Evolutionary conservation across 441 rosid species (phyloP), one percentile per base, ranked within the genome.

Genomic region (Gossypium lobatum): DNA sequence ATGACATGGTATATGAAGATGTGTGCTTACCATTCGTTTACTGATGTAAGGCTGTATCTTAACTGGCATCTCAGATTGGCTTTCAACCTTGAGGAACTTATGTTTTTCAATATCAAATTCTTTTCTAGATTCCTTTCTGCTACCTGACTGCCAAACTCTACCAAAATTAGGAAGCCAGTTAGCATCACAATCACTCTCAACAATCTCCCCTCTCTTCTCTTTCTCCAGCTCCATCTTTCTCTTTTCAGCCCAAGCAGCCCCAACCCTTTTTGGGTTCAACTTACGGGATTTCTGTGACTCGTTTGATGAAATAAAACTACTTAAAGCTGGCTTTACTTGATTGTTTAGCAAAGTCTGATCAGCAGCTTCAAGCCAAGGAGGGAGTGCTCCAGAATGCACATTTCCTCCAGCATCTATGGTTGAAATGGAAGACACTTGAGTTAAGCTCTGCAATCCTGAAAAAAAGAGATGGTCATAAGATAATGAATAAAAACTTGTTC

Each of bases 111-210:
- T 82, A 79, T 91, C 91, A 83, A 87, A 93, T 81, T 95, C 93
- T 83, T 88, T 93, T 76, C 95, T 85, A 16, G 97, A 93, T 79
- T 90, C 95, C 81, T 84, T 95, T 53, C 97, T 80, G 73, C 88
- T 87, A 72, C 97, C 97, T 61, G 95, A 89, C 79, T 95, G 97
- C 98, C 99, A 95, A 79, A 95, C 98, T 73, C 98, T 87, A 77
- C 98, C 98, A 80, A 95, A 93, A 76, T 91, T 88, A 20, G 98
- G 98, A 81, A 93, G 98, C 98, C 98, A 95, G 83, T 85, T 81
- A 72, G 89, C 75, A 76, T 84, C 88, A 75, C 67, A 75, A 50
- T 81, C 84, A 71, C 79, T 80, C 79, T 79, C 84, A 59, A 76
- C 78, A 59, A 78, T 75, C 72, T 82, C 91, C 71, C 98, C 96